These are phyloP conservation scores for Oryza brachyantha DNA, from an alignment of 176 grass and related monocot species.

Conservation along the genomic window DNA sequence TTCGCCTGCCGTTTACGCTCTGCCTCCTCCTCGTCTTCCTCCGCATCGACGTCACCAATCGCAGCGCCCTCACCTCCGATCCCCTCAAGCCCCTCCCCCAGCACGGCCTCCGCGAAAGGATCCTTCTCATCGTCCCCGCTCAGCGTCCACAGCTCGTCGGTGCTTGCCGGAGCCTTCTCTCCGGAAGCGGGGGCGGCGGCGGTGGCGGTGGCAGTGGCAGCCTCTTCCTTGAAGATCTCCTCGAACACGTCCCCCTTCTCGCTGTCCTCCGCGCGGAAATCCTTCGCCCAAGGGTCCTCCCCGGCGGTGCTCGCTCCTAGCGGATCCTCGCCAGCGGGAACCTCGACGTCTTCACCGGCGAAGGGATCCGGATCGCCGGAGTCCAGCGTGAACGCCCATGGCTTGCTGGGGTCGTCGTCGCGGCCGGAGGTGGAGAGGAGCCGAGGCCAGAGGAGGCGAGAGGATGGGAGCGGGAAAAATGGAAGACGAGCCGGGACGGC, in stretches of 20 bases:
- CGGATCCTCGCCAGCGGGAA: constrained; percentile 12
- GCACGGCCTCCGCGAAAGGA: constrained; percentile 49
- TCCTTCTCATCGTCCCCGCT: constrained; percentile 47
- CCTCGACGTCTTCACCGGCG: neutral
- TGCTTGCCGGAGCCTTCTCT: neutral
- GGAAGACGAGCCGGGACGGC: neutral
- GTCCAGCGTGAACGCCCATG: constrained; percentile 43
- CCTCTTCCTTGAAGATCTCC: constrained; percentile 44
- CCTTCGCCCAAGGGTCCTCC: constrained; percentile 33
- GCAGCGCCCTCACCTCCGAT: constrained; percentile 23
- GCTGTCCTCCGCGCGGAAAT: constrained; percentile 35
- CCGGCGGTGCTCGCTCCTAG: constrained; percentile 23
- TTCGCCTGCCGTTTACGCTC: constrained; percentile 41
- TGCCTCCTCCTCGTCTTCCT: constrained; percentile 33
- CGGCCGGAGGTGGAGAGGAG: constrained; percentile 53
- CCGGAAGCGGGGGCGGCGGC: neutral
- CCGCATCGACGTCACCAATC: constrained; percentile 23
- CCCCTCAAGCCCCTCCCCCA: constrained; percentile 39
- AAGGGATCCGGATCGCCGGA: constrained; percentile 44
- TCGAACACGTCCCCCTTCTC: constrained; percentile 39
- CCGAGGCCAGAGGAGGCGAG: constrained; percentile 25
- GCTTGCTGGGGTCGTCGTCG: constrained; percentile 42
- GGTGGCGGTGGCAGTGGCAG: neutral
- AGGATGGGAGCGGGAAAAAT: constrained; percentile 18
- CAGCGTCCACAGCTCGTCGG: constrained; percentile 34